Evolutionary conservation across 2,329 filamentous ascomycete genomes (phyloP), one percentile per base, ranked within the genome.

Genomic region (Pestalotiopsis sp.): DNA sequence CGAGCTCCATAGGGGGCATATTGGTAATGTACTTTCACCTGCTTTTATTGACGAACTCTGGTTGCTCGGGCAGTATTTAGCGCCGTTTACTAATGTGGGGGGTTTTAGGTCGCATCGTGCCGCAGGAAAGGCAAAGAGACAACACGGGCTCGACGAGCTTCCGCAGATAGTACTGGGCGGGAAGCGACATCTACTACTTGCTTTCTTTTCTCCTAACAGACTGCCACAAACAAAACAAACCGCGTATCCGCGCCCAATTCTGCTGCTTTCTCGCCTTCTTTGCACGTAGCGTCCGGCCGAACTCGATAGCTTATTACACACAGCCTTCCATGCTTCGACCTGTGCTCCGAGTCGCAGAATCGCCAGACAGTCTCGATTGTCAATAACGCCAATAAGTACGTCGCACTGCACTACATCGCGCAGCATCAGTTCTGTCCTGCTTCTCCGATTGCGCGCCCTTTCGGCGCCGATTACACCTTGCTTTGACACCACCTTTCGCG

Each of bases 401-500:
- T 64, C 61, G 61, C 61, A 49, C 41, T 39, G 23, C 59, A 20
- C 45, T 3, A n/a, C 45, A 52, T n/a, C 11, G 45, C 45, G 45
- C 45, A 14, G 20, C 45, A 20, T 17, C 45, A 52, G n/a, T n/a
- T 52, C 45, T 23, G 45, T n/a, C 45, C 45, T 20, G 7, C 20
- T 52, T 52, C 45, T 52, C 45, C 45, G 3, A 52, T 20, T 17
- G 20, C n/a, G 45, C 45, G 45, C 45, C 17, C 17, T 5, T 9
- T 7, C 31, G 31, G 31, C 31, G 31, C 31, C 7, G 31, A 9
- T 9, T 20, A 20, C 17, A n/a, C 45, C 17, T n/a, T 52, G 17
- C 14, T 52, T n/a, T 14, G 14, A 11, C 45, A 59, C 64, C 49
- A 68, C 61, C 65, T 68, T 17, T 27, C 36, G 59, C 69, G 60